Base-by-base conservation (phyloP, 768 basidiomycete species). In the Tulasnella sp. region DNA sequence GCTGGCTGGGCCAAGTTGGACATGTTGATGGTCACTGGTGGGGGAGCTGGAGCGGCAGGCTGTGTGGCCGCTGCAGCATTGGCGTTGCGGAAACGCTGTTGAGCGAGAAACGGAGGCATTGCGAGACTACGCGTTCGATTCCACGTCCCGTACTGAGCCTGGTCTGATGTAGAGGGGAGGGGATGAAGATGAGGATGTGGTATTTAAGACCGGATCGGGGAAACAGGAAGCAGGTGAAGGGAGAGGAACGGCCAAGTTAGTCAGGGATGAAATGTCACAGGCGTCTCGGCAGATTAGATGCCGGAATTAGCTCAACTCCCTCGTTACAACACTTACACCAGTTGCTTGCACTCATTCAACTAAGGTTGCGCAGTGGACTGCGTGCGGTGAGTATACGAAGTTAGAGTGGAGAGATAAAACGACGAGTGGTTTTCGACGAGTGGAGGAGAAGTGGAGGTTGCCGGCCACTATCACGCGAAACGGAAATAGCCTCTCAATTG, bases 81-180 rank as follows among this genome's bases (percentile, higher is more conserved):
- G 24, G 52, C 52, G 52, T 52, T 6, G 87, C 86, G 81, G 88
- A 86, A 19, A 91, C 90, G 62, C 34, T 68, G 62, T 27, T 68
- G 62, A 68, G 62, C 62, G 52, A 91, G 82, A 82, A 85, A 91
- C 21, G 88, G 89, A n/a, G 89, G 79, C 71, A 87, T 86, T 46
- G 88, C 88, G 31, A 91, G 82, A n/a, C 88, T 82, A 74, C 89
- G 87, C 21, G 89, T 90, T 76, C 90, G 88, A 79, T 90, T 89
- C 91, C 90, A 91, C 18, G 88, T 85, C 5, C 88, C 85, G 81
- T 90, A 90, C 80, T 90, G 90, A 75, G 84, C 85, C 40, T 87
- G 85, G 85, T 91, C 88, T 27, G 56, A 27, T 21, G 56, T n/a
- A 62, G n/a, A n/a, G n/a, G n/a, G n/a, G 40, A 34, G 27, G 75